These are phyloP conservation scores for Handroanthus guayacan DNA, from an alignment of 257 asterid genomes.

Conservation along the genomic window DNA sequence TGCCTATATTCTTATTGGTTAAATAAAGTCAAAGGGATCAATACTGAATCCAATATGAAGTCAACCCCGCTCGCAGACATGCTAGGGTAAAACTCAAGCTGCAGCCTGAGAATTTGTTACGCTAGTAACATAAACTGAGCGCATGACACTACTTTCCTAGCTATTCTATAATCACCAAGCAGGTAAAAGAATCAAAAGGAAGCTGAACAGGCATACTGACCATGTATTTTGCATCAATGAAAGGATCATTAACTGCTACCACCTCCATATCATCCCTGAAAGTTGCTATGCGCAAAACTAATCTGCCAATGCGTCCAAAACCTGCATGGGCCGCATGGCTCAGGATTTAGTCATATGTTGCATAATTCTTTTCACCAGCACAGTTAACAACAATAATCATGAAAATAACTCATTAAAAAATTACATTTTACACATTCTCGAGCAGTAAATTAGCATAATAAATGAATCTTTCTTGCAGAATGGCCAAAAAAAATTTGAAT, in stretches of 20 bases:
- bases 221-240: slow-evolving; percentile 95
- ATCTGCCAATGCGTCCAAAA: slow-evolving; percentile 97
- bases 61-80: slow-evolving; percentile 10
- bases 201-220: slow-evolving; percentile 53
- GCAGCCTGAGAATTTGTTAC: not conserved
- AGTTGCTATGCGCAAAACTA: slow-evolving; percentile 87
- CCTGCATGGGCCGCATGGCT: slow-evolving; percentile 53
- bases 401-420: not conserved
- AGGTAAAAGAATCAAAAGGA: slow-evolving; percentile 13
- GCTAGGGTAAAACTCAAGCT: slow-evolving; percentile 1
- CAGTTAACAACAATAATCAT: not conserved
- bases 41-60: not conserved
- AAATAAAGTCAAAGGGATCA: not conserved
- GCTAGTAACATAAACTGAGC: slow-evolving; percentile 7
- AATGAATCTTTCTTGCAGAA: not conserved
- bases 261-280: slow-evolving; percentile 94
- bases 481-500: not conserved
- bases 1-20: not conserved
- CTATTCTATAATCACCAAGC: slow-evolving; percentile 17
- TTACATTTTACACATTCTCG: not conserved
- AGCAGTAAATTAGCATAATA: not conserved
- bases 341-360: not conserved
- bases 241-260: slow-evolving; percentile 98
- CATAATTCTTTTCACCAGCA: slow-evolving; percentile 19
- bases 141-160: slow-evolving; percentile 15